Evolutionary conservation across 2,329 filamentous ascomycete genomes (phyloP).

Genomic region (Colletotrichum horii): DNA sequence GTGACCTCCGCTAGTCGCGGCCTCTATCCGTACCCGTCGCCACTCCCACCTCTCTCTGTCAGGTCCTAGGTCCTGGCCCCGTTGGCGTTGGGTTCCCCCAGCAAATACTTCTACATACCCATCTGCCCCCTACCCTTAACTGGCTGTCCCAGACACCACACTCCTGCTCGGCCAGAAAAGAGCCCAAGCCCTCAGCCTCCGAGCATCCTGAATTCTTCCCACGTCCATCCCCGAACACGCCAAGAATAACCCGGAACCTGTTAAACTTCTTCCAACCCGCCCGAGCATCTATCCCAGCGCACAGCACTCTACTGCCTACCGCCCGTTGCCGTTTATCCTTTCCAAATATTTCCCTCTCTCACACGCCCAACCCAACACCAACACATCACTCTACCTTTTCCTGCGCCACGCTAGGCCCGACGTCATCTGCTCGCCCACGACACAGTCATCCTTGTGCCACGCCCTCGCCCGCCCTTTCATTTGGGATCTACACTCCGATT

Average conservation of each 20-base stretch:
- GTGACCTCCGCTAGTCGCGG: constrained; percentile 13
- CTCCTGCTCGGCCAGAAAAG: background rate
- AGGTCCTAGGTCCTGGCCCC: constrained; percentile 3
- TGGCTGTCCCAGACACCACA: background rate
- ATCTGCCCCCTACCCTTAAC: background rate
- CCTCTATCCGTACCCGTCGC: constrained; percentile 10
- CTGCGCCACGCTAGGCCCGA: constrained; percentile 22
- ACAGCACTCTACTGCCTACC: constrained; percentile 2
- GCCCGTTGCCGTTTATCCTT: background rate
- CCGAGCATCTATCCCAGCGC: constrained; percentile 11
- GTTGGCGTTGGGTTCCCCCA: background rate
- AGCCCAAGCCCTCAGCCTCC: constrained; percentile 17
- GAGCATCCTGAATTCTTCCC: constrained; percentile 18
- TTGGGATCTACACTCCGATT: constrained; percentile 15
- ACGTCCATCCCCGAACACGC: constrained; percentile 12
- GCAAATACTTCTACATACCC: constrained; percentile 7
- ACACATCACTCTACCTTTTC: background rate
- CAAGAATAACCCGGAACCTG: constrained; percentile 18
- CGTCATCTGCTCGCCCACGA: constrained; percentile 19
- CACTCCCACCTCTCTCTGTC: constrained; percentile 9
- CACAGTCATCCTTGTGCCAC: constrained; percentile 5
- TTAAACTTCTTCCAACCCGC: constrained; percentile 18
- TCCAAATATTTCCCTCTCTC: background rate
- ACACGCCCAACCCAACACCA: background rate
- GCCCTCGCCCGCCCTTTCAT: constrained; percentile 3